These are phyloP conservation scores for Nothophoma quercina DNA, from an alignment of 2,329 filamentous ascomycete species.

Conservation along the genomic window DNA sequence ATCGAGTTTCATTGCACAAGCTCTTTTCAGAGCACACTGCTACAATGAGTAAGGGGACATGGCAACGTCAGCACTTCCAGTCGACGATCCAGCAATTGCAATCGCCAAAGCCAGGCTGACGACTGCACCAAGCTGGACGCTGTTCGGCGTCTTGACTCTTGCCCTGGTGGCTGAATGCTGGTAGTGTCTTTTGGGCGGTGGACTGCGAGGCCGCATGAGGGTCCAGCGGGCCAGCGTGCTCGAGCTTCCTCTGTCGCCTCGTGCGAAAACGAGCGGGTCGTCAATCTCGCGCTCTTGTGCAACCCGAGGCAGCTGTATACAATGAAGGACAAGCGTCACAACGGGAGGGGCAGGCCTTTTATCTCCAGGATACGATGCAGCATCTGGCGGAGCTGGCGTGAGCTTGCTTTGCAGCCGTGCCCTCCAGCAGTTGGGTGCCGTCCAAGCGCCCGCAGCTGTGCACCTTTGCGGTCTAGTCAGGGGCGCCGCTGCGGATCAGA, in stretches of 20 bases:
- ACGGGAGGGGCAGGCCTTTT: slow-evolving; percentile 7
- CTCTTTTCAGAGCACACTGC: too few species aligned
- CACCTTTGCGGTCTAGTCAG: slow-evolving; percentile 34
- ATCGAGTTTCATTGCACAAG: not conserved
- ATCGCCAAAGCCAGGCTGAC: not conserved
- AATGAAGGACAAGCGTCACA: too few species aligned
- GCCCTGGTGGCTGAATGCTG: slow-evolving; percentile 5
- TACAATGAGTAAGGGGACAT: not conserved
- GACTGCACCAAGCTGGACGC: not conserved
- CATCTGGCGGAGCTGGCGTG: slow-evolving; percentile 16
- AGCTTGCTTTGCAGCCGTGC: slow-evolving; percentile 16
- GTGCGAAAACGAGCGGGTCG: slow-evolving; percentile 10
- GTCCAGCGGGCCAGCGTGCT: not conserved
- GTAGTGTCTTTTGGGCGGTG: not conserved
- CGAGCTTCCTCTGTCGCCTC: slow-evolving; percentile 5
- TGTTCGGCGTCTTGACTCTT: slow-evolving; percentile 9
- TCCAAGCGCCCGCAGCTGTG: slow-evolving; percentile 15
- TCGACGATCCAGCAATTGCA: not conserved
- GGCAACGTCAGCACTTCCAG: not conserved
- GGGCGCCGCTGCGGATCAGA: slow-evolving; percentile 33
- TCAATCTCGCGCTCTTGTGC: not conserved
- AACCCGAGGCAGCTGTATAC: not conserved
- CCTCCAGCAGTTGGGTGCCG: slow-evolving; percentile 14
- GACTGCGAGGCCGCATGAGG: slow-evolving; percentile 1
- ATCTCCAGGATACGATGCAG: slow-evolving; percentile 11